phyloP scores from a whole-genome alignment of 257 asterid species.

The Sherardia arvensis region DNA sequence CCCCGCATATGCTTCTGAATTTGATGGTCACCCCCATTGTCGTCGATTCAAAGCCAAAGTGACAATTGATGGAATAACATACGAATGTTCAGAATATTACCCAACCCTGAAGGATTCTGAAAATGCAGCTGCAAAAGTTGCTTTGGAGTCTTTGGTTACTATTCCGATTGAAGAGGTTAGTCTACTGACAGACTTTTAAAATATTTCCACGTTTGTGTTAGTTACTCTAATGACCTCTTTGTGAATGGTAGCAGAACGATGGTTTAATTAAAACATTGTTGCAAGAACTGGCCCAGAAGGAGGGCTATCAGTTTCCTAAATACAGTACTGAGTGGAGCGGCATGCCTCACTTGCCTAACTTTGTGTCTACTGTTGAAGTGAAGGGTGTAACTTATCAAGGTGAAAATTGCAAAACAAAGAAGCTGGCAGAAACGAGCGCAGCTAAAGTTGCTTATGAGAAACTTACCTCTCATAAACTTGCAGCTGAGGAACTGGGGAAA shows the following conservation, averaged over 20 bases:
- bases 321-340: slow-evolving; percentile 40
- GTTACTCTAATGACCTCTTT: not conserved
- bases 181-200: slow-evolving; percentile 3
- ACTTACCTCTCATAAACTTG: slow-evolving; percentile 32
- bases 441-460: slow-evolving; percentile 59
- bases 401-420: slow-evolving; percentile 54
- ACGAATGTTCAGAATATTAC: slow-evolving; percentile 37
- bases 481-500: slow-evolving; percentile 31
- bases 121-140: slow-evolving; percentile 77
- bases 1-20: slow-evolving; percentile 45
- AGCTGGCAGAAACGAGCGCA: slow-evolving; percentile 74
- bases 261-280: slow-evolving; percentile 53
- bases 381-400: slow-evolving; percentile 43
- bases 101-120: slow-evolving; percentile 68
- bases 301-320: slow-evolving; percentile 38
- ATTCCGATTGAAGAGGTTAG: slow-evolving; percentile 52
- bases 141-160: slow-evolving; percentile 46
- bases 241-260: slow-evolving; percentile 40
- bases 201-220: not conserved
- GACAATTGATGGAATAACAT: slow-evolving; percentile 33
- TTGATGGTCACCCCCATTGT: slow-evolving; percentile 68
- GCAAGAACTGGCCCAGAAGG: slow-evolving; percentile 59
- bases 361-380: slow-evolving; percentile 43
- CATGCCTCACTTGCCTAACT: slow-evolving; percentile 41
- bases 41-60: slow-evolving; percentile 58